A percentile compares a stretch with the other conserved stretches of the same genome.
These are phyloP conservation scores for Chaetomium tenue DNA, from an alignment of 495 filamentous ascomycete genomes.

Conservation along the genomic window DNA sequence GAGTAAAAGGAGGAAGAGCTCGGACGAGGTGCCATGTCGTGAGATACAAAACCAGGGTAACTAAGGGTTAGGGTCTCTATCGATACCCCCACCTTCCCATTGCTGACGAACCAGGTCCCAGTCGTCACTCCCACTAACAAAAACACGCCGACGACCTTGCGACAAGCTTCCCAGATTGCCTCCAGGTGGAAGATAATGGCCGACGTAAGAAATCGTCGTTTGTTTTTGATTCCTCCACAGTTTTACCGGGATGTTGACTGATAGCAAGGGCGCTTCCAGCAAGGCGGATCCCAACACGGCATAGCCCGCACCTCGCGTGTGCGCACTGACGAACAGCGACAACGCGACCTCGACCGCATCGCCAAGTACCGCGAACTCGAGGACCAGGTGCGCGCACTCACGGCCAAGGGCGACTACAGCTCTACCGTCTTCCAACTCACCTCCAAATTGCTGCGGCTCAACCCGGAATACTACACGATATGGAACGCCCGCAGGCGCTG, in stretches of 20 bases:
- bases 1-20: too few relatives aligned
- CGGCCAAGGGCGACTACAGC: constrained; percentile 59
- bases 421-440: constrained; percentile 68
- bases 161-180: not conserved
- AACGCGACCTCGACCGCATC: constrained; percentile 74
- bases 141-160: not conserved
- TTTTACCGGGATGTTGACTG: constrained; percentile 31
- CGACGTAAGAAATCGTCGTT: constrained; percentile 26
- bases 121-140: not conserved
- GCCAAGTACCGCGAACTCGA: constrained; percentile 72
- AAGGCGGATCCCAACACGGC: constrained; percentile 65
- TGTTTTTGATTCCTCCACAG: not conserved
- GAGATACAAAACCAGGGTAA: not conserved
- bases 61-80: constrained; percentile 5
- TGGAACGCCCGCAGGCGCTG: constrained; percentile 89
- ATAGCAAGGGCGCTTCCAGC: constrained; percentile 28
- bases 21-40: not conserved
- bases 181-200: constrained; percentile 22
- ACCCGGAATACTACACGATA: constrained; percentile 97
- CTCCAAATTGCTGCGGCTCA: constrained; percentile 74
- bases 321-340: constrained; percentile 64
- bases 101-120: not conserved
- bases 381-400: constrained; percentile 59
- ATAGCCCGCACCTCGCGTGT: constrained; percentile 53
- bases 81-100: constrained; percentile 1